Percentiles rank a stretch among this genome's conserved stretches.
These are phyloP conservation scores for Blumeriella jaapii DNA, from an alignment of 2,329 filamentous ascomycete species.

Conservation along the genomic window DNA sequence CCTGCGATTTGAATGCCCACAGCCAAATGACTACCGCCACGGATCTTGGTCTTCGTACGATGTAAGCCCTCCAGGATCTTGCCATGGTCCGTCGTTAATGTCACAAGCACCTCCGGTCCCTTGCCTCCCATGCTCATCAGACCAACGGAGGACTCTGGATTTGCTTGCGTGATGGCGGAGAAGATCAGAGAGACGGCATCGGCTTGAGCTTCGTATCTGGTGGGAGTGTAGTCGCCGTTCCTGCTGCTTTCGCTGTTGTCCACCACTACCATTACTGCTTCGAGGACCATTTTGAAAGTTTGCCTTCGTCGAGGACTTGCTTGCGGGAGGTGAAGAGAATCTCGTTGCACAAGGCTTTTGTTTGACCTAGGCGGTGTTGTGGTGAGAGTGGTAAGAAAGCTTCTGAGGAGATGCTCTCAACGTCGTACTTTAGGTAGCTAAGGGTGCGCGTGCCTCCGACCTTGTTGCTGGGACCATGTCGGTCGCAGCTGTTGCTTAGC, in stretches of 20 bases:
- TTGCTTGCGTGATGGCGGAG: slow-evolving; percentile 86
- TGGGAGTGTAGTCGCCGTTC: slow-evolving; percentile 87
- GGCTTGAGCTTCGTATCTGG: slow-evolving; percentile 89
- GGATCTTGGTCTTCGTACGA: slow-evolving; percentile 82
- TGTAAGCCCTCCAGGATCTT: slow-evolving; percentile 89
- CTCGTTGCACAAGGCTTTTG: too few species aligned
- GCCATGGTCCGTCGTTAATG: slow-evolving; percentile 89
- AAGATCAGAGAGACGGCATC: slow-evolving; percentile 94
- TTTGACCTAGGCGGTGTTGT: not conserved
- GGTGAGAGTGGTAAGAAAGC: slow-evolving; percentile 1
- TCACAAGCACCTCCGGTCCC: slow-evolving; percentile 94
- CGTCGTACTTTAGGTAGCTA: slow-evolving; percentile 19
- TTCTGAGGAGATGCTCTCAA: slow-evolving; percentile 8
- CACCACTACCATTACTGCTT: slow-evolving; percentile 99
- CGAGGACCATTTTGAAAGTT: slow-evolving; percentile 73
- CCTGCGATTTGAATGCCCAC: slow-evolving; percentile 92
- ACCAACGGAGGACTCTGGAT: slow-evolving; percentile 93
- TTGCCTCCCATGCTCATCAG: slow-evolving; percentile 98
- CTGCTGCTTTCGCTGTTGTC: slow-evolving; percentile 98
- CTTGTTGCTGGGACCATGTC: too few species aligned
- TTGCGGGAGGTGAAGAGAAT: not conserved
- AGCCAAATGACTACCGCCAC: slow-evolving; percentile 75
- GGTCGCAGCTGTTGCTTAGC: slow-evolving; percentile 16
- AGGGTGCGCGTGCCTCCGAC: slow-evolving; percentile 21
- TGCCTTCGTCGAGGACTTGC: slow-evolving; percentile 11